Base-by-base conservation (phyloP, 768 basidiomycete genomes). In the Pulveroboletus ravenelii region DNA sequence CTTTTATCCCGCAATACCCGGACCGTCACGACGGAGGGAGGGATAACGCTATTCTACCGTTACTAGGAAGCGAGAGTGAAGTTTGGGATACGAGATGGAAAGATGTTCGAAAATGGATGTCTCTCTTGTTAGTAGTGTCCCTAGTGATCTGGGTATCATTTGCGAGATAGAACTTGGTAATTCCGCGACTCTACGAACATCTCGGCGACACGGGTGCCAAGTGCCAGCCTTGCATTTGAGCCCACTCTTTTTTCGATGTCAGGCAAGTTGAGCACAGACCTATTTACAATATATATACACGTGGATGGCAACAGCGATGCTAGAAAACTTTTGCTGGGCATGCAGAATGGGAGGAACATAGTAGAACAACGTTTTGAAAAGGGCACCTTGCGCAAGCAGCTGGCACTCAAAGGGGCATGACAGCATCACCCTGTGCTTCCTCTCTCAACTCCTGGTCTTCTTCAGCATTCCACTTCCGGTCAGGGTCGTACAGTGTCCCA, bases 401-500 rank as follows among this genome's bases (percentile, higher is more conserved):
- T 7, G 2, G 12, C 30, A 10, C 9, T 31, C 9, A 31, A 31
- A 10, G 30, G 30, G 3, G 30, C 30, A 31, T 17, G 27, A 23
- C 10, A 29, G 23, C 27, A 31, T 9, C 25, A 15, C 45, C n/a
- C 18, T 30, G 14, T 15, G 36, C 10, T 18, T 15, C 3, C 34
- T 18, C 41, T 53, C 47, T 50, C 41, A 54, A 17, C 25, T 44
- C 32, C 1, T 50, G 38, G 38, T 49, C 38, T 17, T 47, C 37
- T 42, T 60, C 58, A 4, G 64, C 62, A 27, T 2, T 55, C 62
- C 61, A 61, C 41, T 64, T 57, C 58, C 37, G 60, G 52, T 62
- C 58, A 9, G 64, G 58, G 41, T 72, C 68, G 9, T 64, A 61
- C 27, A 62, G 49, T 10, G 77, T 83, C 4, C 84, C 84, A 50